phyloP scores from a whole-genome alignment of 2,329 filamentous ascomycete genomes.

The Verticillium zaregamsianum region DNA sequence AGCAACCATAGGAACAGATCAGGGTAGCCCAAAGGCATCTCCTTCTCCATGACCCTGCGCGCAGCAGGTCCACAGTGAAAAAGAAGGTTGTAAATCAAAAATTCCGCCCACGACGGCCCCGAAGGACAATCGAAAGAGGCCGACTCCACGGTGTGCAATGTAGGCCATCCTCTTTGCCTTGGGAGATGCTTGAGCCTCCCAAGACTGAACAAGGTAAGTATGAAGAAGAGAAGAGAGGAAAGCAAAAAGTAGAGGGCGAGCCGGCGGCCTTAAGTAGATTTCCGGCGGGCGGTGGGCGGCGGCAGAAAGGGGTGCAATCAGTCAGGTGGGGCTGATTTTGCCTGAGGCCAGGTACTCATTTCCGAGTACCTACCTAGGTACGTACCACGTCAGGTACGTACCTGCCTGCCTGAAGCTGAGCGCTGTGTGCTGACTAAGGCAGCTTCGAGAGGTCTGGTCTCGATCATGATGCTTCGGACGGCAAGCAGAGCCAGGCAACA shows the following conservation, averaged over 20 bases:
- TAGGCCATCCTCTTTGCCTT: conserved; percentile 40
- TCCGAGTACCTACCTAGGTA: too few species aligned
- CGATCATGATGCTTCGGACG: too few species aligned
- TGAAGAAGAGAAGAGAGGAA: conserved; percentile 24
- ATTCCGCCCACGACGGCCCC: conserved; percentile 46
- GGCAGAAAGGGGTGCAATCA: background rate
- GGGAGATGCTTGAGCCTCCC: conserved; percentile 38
- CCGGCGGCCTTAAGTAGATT: background rate
- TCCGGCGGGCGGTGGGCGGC: background rate
- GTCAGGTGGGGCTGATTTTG: background rate
- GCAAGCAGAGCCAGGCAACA: too few species aligned
- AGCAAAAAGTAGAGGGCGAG: background rate
- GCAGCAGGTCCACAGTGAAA: conserved; percentile 39
- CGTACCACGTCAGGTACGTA: background rate
- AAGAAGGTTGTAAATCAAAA: conserved; percentile 34
- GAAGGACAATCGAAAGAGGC: conserved; percentile 46
- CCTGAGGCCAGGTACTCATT: background rate
- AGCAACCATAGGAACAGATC: too few species aligned
- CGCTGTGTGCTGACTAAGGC: too few species aligned
- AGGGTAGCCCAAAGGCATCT: background rate
- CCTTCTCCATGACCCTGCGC: conserved; percentile 39
- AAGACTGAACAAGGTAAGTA: conserved; percentile 46
- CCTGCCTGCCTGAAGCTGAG: background rate
- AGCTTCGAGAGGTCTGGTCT: too few species aligned
- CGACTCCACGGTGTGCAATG: conserved; percentile 50